Base-by-base conservation (phyloP, 139 green algal genomes). In the Picochlorum sp. region DNA sequence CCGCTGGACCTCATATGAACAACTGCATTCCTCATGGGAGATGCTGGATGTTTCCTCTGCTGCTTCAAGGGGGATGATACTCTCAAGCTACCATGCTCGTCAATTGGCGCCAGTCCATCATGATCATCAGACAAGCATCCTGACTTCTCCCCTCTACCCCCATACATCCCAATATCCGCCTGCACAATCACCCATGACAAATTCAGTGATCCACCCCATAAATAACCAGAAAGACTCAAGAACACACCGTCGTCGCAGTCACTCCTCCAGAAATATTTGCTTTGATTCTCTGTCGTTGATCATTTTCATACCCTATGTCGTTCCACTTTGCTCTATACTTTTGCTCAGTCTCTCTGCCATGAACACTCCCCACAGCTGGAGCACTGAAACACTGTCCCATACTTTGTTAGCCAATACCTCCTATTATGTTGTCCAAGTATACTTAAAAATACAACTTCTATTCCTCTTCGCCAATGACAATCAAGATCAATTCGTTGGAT, bases 361-460 rank as follows among this genome's bases (percentile, higher is more conserved):
- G 47, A 26, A 21, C n/a, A 54, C n/a, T 21, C 16, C 18, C 47
- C 28, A 54, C 31, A 23, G 28, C 16, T 20, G 28, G 26, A 30
- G 14, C n/a, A 38, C 24, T 56, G 55, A 73, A 34, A 45, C 67
- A 73, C 28, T 73, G 59, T 7, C 67, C 67, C 67, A 73, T 73
- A 18, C 6, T 21, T 5, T 1, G 34, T 41, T 2, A 2, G 34
- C 34, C 34, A 11, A 41, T 41, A 41, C 34, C 34, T 41, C 34
- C 8, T 41, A 41, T 10, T 28, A 2, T 41, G 8, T 41, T 41
- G 8, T 41, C 34, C 34, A 41, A 41, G 1, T 41, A 14, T 41
- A 41, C 34, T 41, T 10, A 6, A 2, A 41, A 41, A 41, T 41
- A 41, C 34, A 41, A 41, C 6, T 41, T 4, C 2, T 41, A 11